Evolutionary conservation across 2,329 filamentous ascomycete species (phyloP).

Genomic region (Fusarium sp.): DNA sequence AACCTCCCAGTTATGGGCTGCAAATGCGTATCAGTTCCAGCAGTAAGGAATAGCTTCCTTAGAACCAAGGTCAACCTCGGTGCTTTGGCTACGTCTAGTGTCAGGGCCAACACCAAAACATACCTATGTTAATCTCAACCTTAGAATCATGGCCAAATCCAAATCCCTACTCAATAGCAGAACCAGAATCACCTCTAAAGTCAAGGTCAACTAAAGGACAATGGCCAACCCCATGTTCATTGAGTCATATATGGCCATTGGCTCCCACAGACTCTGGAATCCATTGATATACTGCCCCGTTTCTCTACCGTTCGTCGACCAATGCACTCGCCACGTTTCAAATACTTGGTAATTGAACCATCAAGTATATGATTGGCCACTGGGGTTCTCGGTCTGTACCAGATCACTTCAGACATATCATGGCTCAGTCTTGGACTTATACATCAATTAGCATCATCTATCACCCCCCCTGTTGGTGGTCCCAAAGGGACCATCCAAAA

Average conservation of each 20-base stretch:
- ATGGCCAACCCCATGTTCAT: background rate
- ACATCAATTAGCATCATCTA: constrained; percentile 39
- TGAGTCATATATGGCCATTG: background rate
- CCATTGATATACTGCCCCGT: background rate
- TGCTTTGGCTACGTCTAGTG: background rate
- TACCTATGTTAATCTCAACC: background rate
- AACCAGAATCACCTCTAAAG: background rate
- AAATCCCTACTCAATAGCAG: background rate
- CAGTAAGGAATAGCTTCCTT: background rate
- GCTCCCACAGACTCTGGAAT: background rate
- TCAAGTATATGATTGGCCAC: background rate
- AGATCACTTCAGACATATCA: background rate
- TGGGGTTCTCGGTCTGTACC: background rate
- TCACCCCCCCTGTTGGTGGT: constrained; percentile 17
- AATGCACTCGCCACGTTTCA: background rate
- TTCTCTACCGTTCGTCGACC: background rate
- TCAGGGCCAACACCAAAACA: background rate
- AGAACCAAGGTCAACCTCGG: background rate
- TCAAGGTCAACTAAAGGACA: background rate
- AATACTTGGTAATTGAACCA: background rate
- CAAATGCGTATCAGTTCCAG: background rate
- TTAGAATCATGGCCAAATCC: background rate
- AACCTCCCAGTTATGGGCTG: background rate
- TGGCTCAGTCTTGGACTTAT: constrained; percentile 1
- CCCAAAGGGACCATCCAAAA: constrained; percentile 26